Conservation (phyloP, 148 eudicot genomes). For the Cornus kousa region DNA sequence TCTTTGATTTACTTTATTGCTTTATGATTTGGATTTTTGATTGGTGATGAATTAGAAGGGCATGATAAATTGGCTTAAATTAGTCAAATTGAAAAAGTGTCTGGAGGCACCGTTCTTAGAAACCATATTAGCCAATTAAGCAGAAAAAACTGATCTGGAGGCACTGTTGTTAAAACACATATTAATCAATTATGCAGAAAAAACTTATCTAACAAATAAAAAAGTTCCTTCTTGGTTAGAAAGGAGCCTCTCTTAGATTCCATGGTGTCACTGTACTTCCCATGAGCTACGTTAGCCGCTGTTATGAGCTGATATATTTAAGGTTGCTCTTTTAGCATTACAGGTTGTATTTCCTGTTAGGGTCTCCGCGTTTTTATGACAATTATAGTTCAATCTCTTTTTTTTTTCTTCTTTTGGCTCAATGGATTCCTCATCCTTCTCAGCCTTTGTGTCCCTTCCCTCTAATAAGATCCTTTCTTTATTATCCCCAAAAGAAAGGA, state of each 20-base stretch:
- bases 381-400: not conserved
- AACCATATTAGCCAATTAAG: too few relatives aligned
- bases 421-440: not conserved
- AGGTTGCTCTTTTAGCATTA: not conserved
- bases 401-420: too few relatives aligned
- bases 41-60: too few relatives aligned
- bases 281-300: not conserved
- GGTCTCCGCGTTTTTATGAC: not conserved
- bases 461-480: not conserved
- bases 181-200: too few relatives aligned
- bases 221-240: not conserved
- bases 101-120: too few relatives aligned
- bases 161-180: too few relatives aligned
- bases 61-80: too few relatives aligned
- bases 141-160: too few relatives aligned
- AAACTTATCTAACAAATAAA: too few relatives aligned
- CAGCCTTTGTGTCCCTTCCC: not conserved
- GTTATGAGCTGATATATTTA: not conserved
- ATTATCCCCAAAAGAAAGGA: not conserved
- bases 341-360: not conserved
- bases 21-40: too few relatives aligned
- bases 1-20: too few relatives aligned
- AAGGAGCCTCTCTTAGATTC: not conserved
- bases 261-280: not conserved
- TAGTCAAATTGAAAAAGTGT: too few relatives aligned